Evolutionary conservation across 345 rosid genomes (phyloP), one percentile per base, ranked within the genome.

Genomic region (Populus ilicifolia): DNA sequence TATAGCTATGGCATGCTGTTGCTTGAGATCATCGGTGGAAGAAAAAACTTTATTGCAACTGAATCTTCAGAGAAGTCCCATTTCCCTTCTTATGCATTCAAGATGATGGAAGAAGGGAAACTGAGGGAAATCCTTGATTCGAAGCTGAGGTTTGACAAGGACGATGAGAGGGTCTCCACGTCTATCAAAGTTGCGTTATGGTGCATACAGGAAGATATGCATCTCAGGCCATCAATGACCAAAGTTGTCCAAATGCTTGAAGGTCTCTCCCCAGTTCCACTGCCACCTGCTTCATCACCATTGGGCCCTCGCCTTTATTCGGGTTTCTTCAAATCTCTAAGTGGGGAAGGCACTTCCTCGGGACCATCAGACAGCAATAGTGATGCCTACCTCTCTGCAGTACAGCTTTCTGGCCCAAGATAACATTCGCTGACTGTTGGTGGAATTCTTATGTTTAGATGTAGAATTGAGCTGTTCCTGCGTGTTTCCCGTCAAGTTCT

Each of bases 191-290:
- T 91, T 35, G 98, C 99, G 6, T 83, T 95, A 78, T 93, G 99
- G 98, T 95, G 98, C 64, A 87, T 92, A 80, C 98, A 95, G 76
- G 98, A 95, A 81, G 98, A 95, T 35, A 95, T 93, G 98, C 38
- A 61, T 70, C 62, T 84, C 25, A 88, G 99, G 81, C 98, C 98
- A 27, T 78, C 96, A 25, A 95, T 95, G 99, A 77, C 84, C 50
- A 95, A 85, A 87, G 98, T 92, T 27, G 93, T 90, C 67, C 98
- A 95, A 76, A 95, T 95, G 99, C 98, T 95, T 21, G 99, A 95
- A 88, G 97, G 99, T 21, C 80, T 95, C 54, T 85, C 74, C 68
- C 77, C 77, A 0, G 98, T 93, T 75, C 79, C 88, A 41, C 81
- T 79, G 48, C 98, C 96, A 2, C 99, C 97, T 6, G 38, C 73